phyloP scores from a whole-genome alignment of 768 basidiomycete species.

The Suillus cothurnatus region DNA sequence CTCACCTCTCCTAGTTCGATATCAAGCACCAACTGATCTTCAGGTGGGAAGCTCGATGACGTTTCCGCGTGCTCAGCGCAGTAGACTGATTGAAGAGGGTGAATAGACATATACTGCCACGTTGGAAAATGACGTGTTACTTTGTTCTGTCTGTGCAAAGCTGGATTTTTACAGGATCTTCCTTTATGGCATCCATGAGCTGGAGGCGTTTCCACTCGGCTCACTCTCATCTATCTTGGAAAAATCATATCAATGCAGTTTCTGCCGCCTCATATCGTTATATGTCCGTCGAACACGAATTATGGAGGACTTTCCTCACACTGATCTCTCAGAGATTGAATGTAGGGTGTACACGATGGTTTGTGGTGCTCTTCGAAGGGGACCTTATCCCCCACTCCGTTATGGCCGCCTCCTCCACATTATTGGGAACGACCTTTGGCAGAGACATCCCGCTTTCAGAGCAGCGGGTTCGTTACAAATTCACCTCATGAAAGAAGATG shows the following conservation, averaged over 20 bases:
- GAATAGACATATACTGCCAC: neutral
- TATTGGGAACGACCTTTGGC: neutral
- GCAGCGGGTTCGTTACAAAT: neutral
- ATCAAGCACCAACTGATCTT: neutral
- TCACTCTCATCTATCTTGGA: conserved; percentile 5
- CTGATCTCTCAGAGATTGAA: conserved; percentile 8
- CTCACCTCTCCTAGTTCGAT: neutral
- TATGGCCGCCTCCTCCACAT: neutral
- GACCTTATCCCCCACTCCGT: neutral
- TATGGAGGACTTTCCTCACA: conserved; percentile 2
- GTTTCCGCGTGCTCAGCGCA: neutral
- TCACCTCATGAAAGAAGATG: conserved; percentile 11
- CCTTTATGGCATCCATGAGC: conserved; percentile 4
- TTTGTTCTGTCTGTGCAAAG: conserved; percentile 9
- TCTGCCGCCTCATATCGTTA: conserved; percentile 9
- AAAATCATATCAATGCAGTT: conserved; percentile 6
- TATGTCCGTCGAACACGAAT: conserved; percentile 7
- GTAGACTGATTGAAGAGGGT: neutral
- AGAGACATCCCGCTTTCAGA: neutral
- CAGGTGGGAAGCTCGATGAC: neutral
- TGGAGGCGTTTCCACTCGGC: conserved; percentile 1
- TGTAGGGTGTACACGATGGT: neutral
- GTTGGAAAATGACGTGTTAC: neutral
- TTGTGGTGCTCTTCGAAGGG: conserved; percentile 5
- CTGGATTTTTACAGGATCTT: conserved; percentile 10